Evolutionary conservation across 345 rosid species (phyloP).

Genomic region (Erodium maritimum): DNA sequence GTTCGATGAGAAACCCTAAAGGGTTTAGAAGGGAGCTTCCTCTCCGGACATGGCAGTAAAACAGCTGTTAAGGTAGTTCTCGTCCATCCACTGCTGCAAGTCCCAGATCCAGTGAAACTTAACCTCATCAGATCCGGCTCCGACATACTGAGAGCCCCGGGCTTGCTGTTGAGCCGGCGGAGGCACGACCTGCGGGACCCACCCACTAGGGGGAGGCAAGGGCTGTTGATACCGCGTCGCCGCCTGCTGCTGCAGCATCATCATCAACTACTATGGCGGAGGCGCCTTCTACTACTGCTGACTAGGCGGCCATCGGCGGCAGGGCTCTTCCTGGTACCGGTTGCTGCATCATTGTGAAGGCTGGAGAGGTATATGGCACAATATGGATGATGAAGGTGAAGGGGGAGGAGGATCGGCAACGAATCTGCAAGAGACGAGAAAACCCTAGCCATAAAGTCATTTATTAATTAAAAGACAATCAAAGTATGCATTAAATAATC

Average conservation of each 20-base stretch:
- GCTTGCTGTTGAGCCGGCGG: not conserved
- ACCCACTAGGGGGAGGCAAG: not conserved
- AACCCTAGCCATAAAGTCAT: no score
- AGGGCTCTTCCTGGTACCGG: not conserved
- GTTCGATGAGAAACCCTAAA: no score
- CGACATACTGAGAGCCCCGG: not conserved
- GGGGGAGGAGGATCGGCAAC: no score
- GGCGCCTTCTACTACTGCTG: not conserved
- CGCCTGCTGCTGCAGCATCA: not conserved
- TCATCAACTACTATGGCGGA: not conserved
- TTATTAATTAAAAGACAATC: no score
- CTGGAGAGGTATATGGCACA: no score
- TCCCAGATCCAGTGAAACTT: slow-evolving; percentile 28
- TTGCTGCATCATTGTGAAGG: not conserved
- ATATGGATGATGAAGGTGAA: no score
- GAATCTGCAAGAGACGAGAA: no score
- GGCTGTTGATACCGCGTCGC: no score
- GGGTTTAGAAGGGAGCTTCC: no score
- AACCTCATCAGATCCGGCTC: slow-evolving; percentile 18
- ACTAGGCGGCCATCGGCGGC: not conserved
- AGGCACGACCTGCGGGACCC: no score
- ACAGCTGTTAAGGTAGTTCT: slow-evolving; percentile 19
- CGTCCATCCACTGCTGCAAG: slow-evolving; percentile 27
- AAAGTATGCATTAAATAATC: no score
- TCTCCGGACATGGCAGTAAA: slow-evolving; percentile 5